Percentiles rank a stretch among this genome's conserved stretches.
Conservation (phyloP, 176 grass and related monocot genomes). For the Musa schizocarpa region DNA sequence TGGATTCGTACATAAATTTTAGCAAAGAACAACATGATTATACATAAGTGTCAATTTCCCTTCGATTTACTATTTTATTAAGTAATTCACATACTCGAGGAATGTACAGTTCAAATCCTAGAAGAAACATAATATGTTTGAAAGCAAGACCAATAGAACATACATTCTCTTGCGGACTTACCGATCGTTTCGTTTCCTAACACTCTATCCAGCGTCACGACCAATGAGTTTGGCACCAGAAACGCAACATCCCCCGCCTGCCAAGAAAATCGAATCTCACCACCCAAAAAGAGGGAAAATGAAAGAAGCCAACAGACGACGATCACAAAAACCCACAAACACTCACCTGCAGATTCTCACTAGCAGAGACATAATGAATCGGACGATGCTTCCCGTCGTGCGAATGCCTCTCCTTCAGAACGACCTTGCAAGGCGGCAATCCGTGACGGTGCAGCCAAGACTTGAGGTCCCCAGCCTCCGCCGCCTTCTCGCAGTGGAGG, state of each 20-base stretch:
- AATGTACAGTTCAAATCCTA: no score
- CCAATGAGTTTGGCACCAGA: constrained; percentile 70
- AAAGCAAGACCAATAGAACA: no score
- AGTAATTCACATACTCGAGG: not conserved
- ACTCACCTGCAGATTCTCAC: constrained; percentile 59
- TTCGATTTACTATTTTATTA: not conserved
- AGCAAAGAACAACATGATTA: no score
- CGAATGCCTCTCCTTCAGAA: constrained; percentile 57
- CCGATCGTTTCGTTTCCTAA: constrained; percentile 83
- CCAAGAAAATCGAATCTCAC: not conserved
- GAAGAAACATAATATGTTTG: not conserved
- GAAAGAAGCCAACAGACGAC: constrained; percentile 5
- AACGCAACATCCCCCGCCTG: constrained; percentile 89
- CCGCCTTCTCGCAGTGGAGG: not conserved
- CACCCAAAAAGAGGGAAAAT: not conserved
- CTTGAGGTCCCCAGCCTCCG: constrained; percentile 37
- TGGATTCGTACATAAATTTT: no score
- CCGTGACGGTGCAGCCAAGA: constrained; percentile 56
- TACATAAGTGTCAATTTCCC: no score
- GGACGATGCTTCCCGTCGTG: constrained; percentile 49
- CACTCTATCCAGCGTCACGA: constrained; percentile 83
- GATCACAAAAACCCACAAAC: not conserved
- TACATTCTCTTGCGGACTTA: constrained; percentile 22
- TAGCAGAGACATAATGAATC: constrained; percentile 59
- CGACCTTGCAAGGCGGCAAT: constrained; percentile 54